Conservation (phyloP, 495 filamentous ascomycete species). For the Aspergillus asperescens region DNA sequence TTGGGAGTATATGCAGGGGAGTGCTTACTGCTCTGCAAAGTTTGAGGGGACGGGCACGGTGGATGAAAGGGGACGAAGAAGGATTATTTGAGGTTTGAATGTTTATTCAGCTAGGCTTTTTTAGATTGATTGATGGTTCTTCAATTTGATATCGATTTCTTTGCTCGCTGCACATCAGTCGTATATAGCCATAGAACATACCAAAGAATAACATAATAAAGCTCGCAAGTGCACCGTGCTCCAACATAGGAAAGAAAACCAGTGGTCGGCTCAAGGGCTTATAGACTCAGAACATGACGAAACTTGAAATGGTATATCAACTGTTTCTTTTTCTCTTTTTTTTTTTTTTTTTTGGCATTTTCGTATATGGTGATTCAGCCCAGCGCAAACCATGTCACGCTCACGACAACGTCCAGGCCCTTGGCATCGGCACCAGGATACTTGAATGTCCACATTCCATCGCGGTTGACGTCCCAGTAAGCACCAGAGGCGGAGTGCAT, state of each 20-base stretch:
- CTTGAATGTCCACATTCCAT: conserved; percentile 98
- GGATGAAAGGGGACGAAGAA: conserved; percentile 18
- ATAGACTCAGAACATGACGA: conserved; percentile 9
- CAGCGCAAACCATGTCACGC: conserved; percentile 77
- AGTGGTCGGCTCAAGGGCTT: conserved; percentile 16
- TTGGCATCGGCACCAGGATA: conserved; percentile 75
- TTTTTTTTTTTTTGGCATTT: background rate
- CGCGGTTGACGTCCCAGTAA: conserved; percentile 95
- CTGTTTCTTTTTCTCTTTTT: conserved; percentile 8
- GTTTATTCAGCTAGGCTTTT: conserved; percentile 18
- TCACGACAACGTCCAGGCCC: conserved; percentile 89
- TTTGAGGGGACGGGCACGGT: conserved; percentile 21
- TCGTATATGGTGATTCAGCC: conserved; percentile 19
- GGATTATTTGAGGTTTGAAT: conserved; percentile 27
- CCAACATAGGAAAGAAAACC: conserved; percentile 10
- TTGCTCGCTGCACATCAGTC: conserved; percentile 1
- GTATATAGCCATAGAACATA: conserved; percentile 4
- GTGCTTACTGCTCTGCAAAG: conserved; percentile 27
- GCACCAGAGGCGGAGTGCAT: conserved; percentile 95
- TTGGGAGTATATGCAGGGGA: conserved; percentile 22
- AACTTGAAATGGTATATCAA: conserved; percentile 13
- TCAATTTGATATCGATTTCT: background rate
- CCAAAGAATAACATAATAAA: conserved; percentile 2
- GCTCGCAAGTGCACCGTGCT: conserved; percentile 10
- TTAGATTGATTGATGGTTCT: background rate